Evolutionary conservation across 805 yeast species (phyloP).

Genomic region (Peterozyma toletana): DNA sequence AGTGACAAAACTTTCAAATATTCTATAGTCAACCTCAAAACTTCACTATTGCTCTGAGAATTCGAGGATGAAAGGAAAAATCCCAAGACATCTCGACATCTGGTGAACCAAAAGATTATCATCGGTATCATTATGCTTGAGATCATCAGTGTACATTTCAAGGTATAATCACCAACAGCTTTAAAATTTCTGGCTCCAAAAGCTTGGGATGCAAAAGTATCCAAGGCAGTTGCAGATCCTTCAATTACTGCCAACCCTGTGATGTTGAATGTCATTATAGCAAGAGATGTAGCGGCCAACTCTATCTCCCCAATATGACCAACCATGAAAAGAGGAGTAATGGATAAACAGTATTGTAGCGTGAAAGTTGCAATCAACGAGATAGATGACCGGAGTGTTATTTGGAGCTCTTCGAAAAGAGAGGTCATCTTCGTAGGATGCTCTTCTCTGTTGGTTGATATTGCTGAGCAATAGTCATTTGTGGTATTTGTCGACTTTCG

Average conservation of each 20-base stretch:
- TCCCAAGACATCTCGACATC: no score
- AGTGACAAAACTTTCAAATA: conserved; percentile 49
- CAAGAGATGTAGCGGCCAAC: conserved; percentile 69
- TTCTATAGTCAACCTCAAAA: conserved; percentile 43
- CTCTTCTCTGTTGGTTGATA: no score
- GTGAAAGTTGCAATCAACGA: no score
- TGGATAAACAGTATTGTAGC: no score
- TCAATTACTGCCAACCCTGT: conserved; percentile 60
- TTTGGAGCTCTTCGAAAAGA: no score
- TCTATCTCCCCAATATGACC: conserved; percentile 68
- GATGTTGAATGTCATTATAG: conserved; percentile 75
- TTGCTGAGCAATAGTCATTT: no score
- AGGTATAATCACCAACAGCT: conserved; percentile 60
- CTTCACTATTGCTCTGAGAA: conserved; percentile 35
- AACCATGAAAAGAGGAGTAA: conserved; percentile 46
- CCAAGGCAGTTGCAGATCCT: conserved; percentile 70
- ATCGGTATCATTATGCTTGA: conserved; percentile 53
- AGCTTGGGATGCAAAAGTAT: conserved; percentile 75
- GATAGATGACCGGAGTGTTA: no score
- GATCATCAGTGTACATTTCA: conserved; percentile 61
- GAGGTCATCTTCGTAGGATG: no score
- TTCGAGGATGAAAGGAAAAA: conserved; percentile 30
- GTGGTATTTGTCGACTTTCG: no score
- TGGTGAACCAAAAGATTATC: conserved; percentile 50
- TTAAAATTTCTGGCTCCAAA: conserved; percentile 60